These are phyloP conservation scores for Venturia aucupariae DNA, from an alignment of 2,329 filamentous ascomycete genomes.

Conservation along the genomic window DNA sequence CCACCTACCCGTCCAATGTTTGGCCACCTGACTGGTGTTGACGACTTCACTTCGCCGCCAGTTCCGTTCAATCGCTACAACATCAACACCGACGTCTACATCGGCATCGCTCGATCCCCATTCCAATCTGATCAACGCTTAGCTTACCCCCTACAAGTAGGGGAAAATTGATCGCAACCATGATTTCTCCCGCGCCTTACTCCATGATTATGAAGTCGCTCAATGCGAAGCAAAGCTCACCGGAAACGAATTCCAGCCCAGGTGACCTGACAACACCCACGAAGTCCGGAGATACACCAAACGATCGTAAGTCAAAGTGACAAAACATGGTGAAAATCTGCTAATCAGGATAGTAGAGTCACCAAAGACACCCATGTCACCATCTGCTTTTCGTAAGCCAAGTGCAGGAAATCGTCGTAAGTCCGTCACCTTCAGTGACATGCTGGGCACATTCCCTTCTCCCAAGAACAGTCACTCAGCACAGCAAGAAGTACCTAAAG, in stretches of 20 bases:
- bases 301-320: neutral
- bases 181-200: neutral
- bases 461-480: neutral
- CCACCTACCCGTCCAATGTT: neutral
- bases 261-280: neutral
- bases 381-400: neutral
- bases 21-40: neutral
- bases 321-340: neutral
- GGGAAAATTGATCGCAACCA: neutral
- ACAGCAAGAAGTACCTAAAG: neutral
- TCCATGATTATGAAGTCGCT: neutral
- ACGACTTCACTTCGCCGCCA: neutral
- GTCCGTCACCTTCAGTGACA: neutral
- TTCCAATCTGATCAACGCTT: neutral
- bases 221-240: neutral
- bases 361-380: neutral
- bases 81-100: neutral
- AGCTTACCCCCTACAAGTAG: too few species aligned
- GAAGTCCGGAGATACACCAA: too few species aligned
- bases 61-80: neutral
- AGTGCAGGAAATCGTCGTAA: neutral
- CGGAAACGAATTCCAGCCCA: neutral
- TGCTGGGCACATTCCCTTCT: neutral
- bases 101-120: neutral
- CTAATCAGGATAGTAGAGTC: neutral